A percentile compares a stretch with the other conserved stretches of the same genome.
Conservation (phyloP, 306 rosid genomes). For the Vicia villosa region DNA sequence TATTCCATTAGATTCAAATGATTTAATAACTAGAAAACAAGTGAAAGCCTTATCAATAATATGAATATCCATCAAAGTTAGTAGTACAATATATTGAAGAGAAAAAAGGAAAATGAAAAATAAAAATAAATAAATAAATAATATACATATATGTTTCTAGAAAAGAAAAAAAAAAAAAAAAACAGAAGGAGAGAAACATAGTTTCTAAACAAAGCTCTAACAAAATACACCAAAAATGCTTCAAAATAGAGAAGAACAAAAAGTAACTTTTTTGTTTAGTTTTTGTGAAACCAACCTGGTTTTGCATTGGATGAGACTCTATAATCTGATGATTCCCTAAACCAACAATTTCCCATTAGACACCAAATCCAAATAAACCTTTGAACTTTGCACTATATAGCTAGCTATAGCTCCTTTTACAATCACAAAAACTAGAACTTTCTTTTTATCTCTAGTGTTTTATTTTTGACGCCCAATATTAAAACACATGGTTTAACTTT, state of each 20-base stretch:
- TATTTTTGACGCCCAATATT: slow-evolving; percentile 17
- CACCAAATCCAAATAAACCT: slow-evolving; percentile 43
- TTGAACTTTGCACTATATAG: slow-evolving; percentile 16
- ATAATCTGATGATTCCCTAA: slow-evolving; percentile 66
- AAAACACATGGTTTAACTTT: slow-evolving; percentile 31
- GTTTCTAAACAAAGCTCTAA: slow-evolving; percentile 6
- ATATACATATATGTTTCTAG: no score
- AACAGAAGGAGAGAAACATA: slow-evolving; percentile 20
- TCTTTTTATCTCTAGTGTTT: background rate
- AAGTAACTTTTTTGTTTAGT: background rate
- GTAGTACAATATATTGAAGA: background rate
- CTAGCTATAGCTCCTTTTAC: slow-evolving; percentile 38
- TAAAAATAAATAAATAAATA: background rate
- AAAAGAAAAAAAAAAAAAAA: background rate
- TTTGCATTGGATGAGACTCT: slow-evolving; percentile 89
- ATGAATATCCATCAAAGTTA: slow-evolving; percentile 9
- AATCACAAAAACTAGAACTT: slow-evolving; percentile 37
- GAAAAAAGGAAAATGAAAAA: background rate
- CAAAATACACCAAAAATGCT: slow-evolving; percentile 7
- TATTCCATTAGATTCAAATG: slow-evolving; percentile 4
- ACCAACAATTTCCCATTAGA: slow-evolving; percentile 91
- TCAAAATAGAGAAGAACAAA: slow-evolving; percentile 25
- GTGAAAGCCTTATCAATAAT: background rate
- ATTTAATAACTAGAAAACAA: background rate
- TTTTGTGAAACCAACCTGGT: slow-evolving; percentile 59